Conservation (phyloP, 306 rosid genomes). For the Macrotyloma uniflorum region DNA sequence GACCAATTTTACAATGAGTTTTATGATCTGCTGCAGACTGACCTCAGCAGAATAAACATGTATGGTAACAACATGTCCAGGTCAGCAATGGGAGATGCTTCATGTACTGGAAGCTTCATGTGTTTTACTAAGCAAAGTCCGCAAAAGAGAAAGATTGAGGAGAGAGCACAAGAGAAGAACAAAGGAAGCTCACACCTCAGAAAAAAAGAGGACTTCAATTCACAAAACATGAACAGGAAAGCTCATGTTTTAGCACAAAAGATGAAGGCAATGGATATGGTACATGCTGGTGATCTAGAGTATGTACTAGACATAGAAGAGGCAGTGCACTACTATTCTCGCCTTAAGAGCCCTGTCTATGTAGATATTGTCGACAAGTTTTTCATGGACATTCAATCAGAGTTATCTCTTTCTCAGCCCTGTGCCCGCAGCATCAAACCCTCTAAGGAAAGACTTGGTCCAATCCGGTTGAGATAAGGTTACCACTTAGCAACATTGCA, state of each 20-base stretch:
- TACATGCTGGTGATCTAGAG: constrained; percentile 74
- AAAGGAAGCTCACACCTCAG: constrained; percentile 33
- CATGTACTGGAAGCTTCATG: constrained; percentile 38
- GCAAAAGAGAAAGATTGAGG: constrained; percentile 45
- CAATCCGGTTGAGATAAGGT: constrained; percentile 57
- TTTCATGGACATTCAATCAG: constrained; percentile 72
- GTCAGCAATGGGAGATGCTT: constrained; percentile 46
- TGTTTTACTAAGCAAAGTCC: constrained; percentile 43
- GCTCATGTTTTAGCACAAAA: constrained; percentile 57
- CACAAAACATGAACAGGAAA: constrained; percentile 36
- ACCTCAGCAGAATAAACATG: constrained; percentile 47
- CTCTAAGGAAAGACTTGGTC: constrained; percentile 53
- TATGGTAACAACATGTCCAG: constrained; percentile 27
- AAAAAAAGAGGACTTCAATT: constrained; percentile 46
- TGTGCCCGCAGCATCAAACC: constrained; percentile 40
- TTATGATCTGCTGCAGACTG: constrained; percentile 73
- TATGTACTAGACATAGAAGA: constrained; percentile 90
- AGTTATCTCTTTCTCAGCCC: constrained; percentile 55
- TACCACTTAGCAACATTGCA: constrained; percentile 24
- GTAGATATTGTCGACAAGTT: constrained; percentile 86
- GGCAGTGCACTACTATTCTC: constrained; percentile 91
- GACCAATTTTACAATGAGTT: constrained; percentile 65
- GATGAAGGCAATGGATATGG: constrained; percentile 83
- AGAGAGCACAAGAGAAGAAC: constrained; percentile 45
- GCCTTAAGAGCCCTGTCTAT: constrained; percentile 79